Base-by-base conservation (phyloP, 2,329 filamentous ascomycete genomes). In the Fusarium neocosmosporiellum region DNA sequence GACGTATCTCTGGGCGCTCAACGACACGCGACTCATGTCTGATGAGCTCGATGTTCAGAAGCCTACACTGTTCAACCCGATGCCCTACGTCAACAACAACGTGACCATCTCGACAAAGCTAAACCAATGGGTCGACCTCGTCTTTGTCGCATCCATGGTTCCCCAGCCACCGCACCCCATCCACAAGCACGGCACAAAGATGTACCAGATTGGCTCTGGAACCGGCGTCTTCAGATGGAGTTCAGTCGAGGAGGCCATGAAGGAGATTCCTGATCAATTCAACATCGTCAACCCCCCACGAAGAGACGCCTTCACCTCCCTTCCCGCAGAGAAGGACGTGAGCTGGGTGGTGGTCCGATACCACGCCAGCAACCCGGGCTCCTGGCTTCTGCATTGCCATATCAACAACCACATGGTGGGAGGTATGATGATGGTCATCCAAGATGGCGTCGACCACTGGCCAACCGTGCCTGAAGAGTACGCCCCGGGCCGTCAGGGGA, bases 111-210 rank as follows among this genome's bases (percentile, higher is more conserved):
- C 81, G 7, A 88, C 86, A 9, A 75, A 71, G 27, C 83, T 86
- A 65, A 79, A 81, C 70, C 83, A 85, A 2, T 90, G 88, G 88
- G 81, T 90, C 10, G 89, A 91, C 74, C 75, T 90, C n/a, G 81
- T 91, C 69, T 82, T 89, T 66, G 79, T 84, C 33, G 80, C 86
- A 2, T 77, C 79, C n/a, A 76, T 76, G 3, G 79, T 80, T 4
- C 81, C 86, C 8, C 87, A 89, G 74, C 88, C 82, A 1, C 75
- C 80, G 11, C 90, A 92, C 66, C 87, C 89, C 0, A 88, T 92
- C 59, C 90, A 92, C 84, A 91, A 91, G 81, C 90, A 92, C 79
- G 86, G 87, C 54, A 89, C 87, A 74, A 90, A 89, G 77, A 89
- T 88, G 81, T 91, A 85, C 73, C 80, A 86, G 22, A 84, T 92